These are phyloP conservation scores for Cladosporium colombiae DNA, from an alignment of 2,329 filamentous ascomycete species.

Conservation along the genomic window DNA sequence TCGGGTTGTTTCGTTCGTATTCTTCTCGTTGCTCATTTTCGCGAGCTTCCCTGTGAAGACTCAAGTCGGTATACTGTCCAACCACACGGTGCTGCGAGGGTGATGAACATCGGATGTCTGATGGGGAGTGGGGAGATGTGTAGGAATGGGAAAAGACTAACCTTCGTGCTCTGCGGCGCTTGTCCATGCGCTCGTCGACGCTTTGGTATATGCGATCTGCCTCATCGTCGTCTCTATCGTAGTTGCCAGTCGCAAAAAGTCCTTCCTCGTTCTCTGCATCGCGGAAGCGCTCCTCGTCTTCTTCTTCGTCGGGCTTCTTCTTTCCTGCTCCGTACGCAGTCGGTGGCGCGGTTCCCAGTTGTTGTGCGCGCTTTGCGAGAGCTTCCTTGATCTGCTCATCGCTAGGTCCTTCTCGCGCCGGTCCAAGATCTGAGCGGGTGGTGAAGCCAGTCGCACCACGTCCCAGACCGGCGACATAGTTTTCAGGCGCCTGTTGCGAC, in stretches of 20 bases:
- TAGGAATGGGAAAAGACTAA: constrained; percentile 54
- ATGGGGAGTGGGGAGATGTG: constrained; percentile 21
- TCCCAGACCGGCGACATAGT: constrained; percentile 86
- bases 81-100: constrained; percentile 52
- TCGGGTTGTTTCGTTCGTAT: constrained; percentile 95
- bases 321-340: constrained; percentile 70
- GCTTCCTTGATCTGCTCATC: constrained; percentile 99
- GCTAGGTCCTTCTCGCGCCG: constrained; percentile 89
- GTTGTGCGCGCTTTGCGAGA: constrained; percentile 87
- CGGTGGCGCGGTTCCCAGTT: constrained; percentile 71
- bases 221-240: constrained; percentile 97
- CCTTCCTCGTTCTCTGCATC: constrained; percentile 97
- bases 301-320: constrained; percentile 71
- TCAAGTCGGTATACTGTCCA: constrained; percentile 78
- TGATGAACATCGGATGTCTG: constrained; percentile 37
- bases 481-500: constrained; percentile 69
- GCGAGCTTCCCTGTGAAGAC: constrained; percentile 80
- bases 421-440: constrained; percentile 92
- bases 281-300: constrained; percentile 80
- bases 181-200: constrained; percentile 97
- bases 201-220: constrained; percentile 94
- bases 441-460: constrained; percentile 98
- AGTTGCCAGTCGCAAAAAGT: constrained; percentile 90
- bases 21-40: constrained; percentile 89
- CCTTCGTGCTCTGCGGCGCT: constrained; percentile 80